Percentiles rank a stretch among this genome's conserved stretches.
Conservation (phyloP, 495 filamentous ascomycete species). For the Xylaria acuta region DNA sequence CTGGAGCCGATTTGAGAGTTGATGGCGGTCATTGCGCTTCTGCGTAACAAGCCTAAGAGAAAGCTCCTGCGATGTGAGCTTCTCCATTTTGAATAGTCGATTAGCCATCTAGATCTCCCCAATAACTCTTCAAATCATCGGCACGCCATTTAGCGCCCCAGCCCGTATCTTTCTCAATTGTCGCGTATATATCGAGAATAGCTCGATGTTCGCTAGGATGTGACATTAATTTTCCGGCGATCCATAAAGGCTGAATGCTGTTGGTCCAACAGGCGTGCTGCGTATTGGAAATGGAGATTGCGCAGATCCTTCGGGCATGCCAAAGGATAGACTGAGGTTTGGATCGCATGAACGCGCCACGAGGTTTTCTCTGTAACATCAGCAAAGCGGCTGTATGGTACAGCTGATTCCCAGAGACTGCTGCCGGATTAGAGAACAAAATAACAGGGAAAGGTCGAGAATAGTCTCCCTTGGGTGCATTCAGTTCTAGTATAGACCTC, state of each 20-base stretch:
- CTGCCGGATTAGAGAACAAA: not conserved
- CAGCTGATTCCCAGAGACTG: conserved; percentile 2
- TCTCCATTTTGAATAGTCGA: not conserved
- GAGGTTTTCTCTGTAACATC: not conserved
- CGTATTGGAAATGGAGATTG: not conserved
- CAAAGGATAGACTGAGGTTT: not conserved
- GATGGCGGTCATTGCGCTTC: conserved; percentile 43
- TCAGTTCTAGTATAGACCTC: not conserved
- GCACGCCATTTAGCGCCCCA: conserved; percentile 6
- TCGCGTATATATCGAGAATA: conserved; percentile 6
- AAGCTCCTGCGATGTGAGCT: not conserved
- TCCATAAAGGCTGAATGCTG: not conserved
- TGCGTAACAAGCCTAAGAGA: conserved; percentile 4
- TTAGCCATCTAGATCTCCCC: not conserved
- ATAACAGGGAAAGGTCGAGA: not conserved
- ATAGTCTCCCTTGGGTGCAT: not conserved
- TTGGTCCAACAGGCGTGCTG: conserved; percentile 9
- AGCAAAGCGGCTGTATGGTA: conserved; percentile 6
- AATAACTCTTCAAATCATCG: conserved; percentile 7
- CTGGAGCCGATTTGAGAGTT: conserved; percentile 36
- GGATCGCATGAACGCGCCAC: not conserved
- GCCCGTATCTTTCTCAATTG: conserved; percentile 4
- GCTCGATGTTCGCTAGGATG: conserved; percentile 1
- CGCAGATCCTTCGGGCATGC: not conserved
- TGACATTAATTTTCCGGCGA: not conserved